Percentiles rank a stretch among this genome's conserved stretches.
Conservation (phyloP, 2,329 filamentous ascomycete species). For the Ophiostoma angusticollis region DNA sequence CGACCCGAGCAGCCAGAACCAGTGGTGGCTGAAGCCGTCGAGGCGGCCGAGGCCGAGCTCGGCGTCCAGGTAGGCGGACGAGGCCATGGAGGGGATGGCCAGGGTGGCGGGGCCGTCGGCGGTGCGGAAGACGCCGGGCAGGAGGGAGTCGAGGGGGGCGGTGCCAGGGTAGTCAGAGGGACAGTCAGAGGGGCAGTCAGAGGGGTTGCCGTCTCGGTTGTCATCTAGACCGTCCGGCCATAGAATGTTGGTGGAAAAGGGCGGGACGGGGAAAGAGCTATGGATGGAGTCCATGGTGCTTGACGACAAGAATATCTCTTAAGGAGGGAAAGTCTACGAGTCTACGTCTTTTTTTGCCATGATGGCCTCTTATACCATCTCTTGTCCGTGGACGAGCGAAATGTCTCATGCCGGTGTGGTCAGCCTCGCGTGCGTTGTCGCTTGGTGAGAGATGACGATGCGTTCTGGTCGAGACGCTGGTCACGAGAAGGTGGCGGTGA, state of each 20-base stretch:
- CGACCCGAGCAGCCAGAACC: slow-evolving; percentile 15
- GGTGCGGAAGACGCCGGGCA: slow-evolving; percentile 12
- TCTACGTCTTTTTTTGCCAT: too few relatives aligned
- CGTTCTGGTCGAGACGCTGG: too few relatives aligned
- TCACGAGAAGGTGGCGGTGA: too few relatives aligned
- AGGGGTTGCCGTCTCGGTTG: background rate
- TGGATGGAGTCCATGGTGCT: background rate
- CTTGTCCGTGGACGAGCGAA: too few relatives aligned
- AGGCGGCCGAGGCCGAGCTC: slow-evolving; percentile 14
- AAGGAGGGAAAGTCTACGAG: too few relatives aligned
- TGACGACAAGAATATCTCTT: too few relatives aligned
- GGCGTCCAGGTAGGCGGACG: slow-evolving; percentile 8
- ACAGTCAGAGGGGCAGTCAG: background rate
- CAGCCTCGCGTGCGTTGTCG: too few relatives aligned
- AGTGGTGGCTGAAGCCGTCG: slow-evolving; percentile 13
- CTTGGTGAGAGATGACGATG: too few relatives aligned
- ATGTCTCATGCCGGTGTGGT: too few relatives aligned
- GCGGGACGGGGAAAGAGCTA: slow-evolving; percentile 3
- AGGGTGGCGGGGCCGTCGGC: slow-evolving; percentile 6
- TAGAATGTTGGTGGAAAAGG: slow-evolving; percentile 12
- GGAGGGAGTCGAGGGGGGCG: slow-evolving; percentile 11
- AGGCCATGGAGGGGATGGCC: slow-evolving; percentile 8
- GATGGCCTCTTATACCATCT: too few relatives aligned
- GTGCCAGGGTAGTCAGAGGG: too few relatives aligned
- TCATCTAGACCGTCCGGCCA: background rate